Conservation (phyloP, 306 rosid species). For the Neltuma alba region DNA sequence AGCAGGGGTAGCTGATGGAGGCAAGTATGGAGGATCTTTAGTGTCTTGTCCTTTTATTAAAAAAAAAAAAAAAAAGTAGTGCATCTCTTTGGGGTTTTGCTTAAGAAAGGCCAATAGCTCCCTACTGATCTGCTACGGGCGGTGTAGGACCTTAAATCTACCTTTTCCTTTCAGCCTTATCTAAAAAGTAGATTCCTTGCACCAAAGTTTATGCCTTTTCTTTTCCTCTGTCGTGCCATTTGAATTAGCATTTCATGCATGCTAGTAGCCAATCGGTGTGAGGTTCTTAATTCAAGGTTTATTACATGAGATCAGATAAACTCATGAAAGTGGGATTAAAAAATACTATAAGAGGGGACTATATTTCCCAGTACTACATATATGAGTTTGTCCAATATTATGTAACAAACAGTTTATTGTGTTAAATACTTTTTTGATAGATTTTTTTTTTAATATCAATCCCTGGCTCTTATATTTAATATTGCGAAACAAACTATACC, state of each 20-base stretch:
- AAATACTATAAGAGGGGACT: too few species aligned
- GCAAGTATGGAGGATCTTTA: constrained; percentile 19
- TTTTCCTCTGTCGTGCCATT: background rate
- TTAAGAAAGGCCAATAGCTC: constrained; percentile 27
- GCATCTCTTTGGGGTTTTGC: constrained; percentile 14
- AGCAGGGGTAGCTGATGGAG: background rate
- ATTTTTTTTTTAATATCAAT: too few species aligned
- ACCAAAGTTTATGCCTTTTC: constrained; percentile 13
- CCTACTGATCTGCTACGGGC: constrained; percentile 28
- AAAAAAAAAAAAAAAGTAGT: too few species aligned
- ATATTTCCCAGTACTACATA: too few species aligned
- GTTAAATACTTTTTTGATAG: too few species aligned
- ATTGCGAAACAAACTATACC: too few species aligned
- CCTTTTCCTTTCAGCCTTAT: constrained; percentile 31
- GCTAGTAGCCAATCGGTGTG: background rate
- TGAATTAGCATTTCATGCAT: background rate
- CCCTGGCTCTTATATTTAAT: too few species aligned
- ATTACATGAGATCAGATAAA: too few species aligned
- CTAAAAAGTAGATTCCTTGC: constrained; percentile 39
- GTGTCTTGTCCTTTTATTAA: constrained; percentile 17
- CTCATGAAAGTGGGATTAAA: too few species aligned
- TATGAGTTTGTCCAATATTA: too few species aligned
- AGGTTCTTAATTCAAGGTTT: background rate
- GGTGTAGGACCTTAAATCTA: constrained; percentile 41
- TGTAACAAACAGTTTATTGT: too few species aligned